Percentiles rank a stretch among this genome's conserved stretches.
These are phyloP conservation scores for Rhodofomes roseus DNA, from an alignment of 1,284 basidiomycete genomes.

Conservation along the genomic window DNA sequence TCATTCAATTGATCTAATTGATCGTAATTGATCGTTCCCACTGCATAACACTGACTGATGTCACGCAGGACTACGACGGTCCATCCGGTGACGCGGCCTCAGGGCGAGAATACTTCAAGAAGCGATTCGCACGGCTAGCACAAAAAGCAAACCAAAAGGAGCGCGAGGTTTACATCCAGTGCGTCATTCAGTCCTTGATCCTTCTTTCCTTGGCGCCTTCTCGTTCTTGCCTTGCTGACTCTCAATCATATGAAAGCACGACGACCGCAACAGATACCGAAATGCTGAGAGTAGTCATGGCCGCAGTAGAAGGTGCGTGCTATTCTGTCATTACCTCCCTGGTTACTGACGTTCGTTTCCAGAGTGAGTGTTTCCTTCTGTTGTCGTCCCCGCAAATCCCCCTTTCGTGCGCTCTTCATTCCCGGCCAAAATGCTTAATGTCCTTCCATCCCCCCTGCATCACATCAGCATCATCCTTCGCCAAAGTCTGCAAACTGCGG, in stretches of 20 bases:
- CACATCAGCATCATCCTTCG: conserved; percentile 42
- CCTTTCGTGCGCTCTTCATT: conserved; percentile 19
- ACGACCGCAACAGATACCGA: conserved; percentile 94
- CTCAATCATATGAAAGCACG: conserved; percentile 44
- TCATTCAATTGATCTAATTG: conserved; percentile 14
- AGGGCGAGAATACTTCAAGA: conserved; percentile 89
- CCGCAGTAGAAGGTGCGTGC: conserved; percentile 80
- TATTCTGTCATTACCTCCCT: conserved; percentile 8
- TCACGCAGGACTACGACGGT: conserved; percentile 70
- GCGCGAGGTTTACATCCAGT: conserved; percentile 89
- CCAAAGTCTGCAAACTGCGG: conserved; percentile 40
- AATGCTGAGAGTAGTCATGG: conserved; percentile 92
- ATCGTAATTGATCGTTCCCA: neutral
- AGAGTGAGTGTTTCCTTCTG: conserved; percentile 68
- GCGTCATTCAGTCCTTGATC: conserved; percentile 30
- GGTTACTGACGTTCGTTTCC: conserved; percentile 18
- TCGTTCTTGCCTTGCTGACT: conserved; percentile 7
- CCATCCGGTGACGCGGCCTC: conserved; percentile 63
- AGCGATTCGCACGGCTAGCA: conserved; percentile 78
- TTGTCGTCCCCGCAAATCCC: conserved; percentile 21
- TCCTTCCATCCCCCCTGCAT: conserved; percentile 18
- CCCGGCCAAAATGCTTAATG: conserved; percentile 20
- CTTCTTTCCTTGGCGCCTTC: neutral
- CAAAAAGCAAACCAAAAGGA: conserved; percentile 84
- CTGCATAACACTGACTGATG: neutral